Evolutionary conservation across 2,329 filamentous ascomycete genomes (phyloP).

Genomic region (Albophoma yamanashiensis): DNA sequence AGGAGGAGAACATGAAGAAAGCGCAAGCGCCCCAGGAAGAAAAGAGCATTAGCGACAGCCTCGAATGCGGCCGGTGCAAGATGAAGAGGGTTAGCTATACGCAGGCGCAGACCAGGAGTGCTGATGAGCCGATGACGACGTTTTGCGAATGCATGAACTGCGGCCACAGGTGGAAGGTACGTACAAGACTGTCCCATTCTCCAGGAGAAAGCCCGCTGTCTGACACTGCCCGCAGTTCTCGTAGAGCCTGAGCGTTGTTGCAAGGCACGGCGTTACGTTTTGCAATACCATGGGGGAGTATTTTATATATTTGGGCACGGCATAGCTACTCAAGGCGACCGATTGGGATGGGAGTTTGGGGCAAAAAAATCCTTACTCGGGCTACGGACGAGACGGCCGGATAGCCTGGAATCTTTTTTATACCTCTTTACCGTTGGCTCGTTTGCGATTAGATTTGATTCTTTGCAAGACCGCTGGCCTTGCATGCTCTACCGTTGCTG

Average conservation of each 20-base stretch:
- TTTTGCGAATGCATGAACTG: slow-evolving; percentile 64
- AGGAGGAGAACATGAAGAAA: slow-evolving; percentile 93
- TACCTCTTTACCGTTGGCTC: not conserved
- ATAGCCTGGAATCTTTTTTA: not conserved
- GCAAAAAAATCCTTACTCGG: not conserved
- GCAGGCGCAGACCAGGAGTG: slow-evolving; percentile 89
- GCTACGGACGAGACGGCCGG: not conserved
- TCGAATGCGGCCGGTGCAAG: slow-evolving; percentile 86
- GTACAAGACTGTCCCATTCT: slow-evolving; percentile 9
- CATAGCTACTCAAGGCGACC: not conserved
- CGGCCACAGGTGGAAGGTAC: slow-evolving; percentile 63
- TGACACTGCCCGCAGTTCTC: slow-evolving; percentile 9
- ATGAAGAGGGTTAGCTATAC: slow-evolving; percentile 92
- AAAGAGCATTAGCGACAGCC: slow-evolving; percentile 77
- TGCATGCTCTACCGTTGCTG: not conserved
- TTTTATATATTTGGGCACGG: not conserved
- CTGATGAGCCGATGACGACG: slow-evolving; percentile 85
- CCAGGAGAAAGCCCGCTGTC: too few species aligned
- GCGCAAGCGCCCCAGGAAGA: slow-evolving; percentile 89
- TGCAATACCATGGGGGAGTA: not conserved
- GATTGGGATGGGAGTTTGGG: not conserved
- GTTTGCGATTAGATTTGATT: not conserved
- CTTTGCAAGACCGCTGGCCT: not conserved
- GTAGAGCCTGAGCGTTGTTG: slow-evolving; percentile 3
- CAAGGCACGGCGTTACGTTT: slow-evolving; percentile 10